Evolutionary conservation across 257 asterid genomes (phyloP).

Genomic region (Paraleonurus japonicus): DNA sequence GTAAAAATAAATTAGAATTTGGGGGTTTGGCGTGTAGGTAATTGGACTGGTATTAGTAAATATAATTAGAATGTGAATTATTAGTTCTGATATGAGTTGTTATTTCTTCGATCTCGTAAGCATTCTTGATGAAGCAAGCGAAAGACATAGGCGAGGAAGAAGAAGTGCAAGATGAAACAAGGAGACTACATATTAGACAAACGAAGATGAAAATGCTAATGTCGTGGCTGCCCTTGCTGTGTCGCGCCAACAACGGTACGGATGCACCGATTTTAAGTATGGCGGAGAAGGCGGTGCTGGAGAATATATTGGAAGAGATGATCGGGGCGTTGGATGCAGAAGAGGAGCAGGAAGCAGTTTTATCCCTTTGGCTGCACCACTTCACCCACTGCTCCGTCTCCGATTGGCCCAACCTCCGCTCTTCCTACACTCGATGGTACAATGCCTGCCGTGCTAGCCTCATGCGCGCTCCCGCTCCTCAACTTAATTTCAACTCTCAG

Average conservation of each 20-base stretch:
- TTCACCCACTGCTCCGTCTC: constrained; percentile 73
- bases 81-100: no score
- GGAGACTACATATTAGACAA: constrained; percentile 26
- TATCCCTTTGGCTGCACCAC: constrained; percentile 91
- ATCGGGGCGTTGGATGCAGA: constrained; percentile 47
- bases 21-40: no score
- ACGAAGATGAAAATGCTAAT: constrained; percentile 60
- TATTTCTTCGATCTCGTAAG: no score
- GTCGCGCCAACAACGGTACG: constrained; percentile 73
- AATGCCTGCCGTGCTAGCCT: constrained; percentile 44
- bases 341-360: constrained; percentile 75
- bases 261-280: constrained; percentile 65
- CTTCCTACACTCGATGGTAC: constrained; percentile 73
- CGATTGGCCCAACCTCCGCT: constrained; percentile 90
- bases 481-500: no score
- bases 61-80: no score
- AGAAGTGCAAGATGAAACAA: neutral
- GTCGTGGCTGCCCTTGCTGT: constrained; percentile 83
- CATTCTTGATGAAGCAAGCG: constrained; percentile 74
- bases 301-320: constrained; percentile 54
- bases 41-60: no score
- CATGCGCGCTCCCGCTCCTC: no score
- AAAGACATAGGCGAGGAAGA: constrained; percentile 38
- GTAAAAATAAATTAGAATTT: constrained; percentile 27
- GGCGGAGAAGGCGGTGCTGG: constrained; percentile 63